Conservation (phyloP, 352 stramenopile genomes). For the Pythium dissotocum region DNA sequence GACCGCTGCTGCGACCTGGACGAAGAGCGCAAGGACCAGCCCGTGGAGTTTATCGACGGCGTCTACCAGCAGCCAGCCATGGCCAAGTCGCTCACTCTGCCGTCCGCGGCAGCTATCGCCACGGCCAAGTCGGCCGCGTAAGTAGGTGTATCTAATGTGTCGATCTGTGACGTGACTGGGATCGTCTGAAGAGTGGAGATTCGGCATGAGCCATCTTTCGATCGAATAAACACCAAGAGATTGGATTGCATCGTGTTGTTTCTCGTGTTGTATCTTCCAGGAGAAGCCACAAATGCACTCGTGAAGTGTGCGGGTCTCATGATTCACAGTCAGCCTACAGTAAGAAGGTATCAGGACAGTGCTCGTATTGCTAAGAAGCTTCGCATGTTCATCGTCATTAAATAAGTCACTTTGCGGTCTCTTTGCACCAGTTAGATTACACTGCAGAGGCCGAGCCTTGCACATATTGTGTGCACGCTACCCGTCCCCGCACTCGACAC, state of each 20-base stretch:
- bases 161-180: too few relatives aligned
- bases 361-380: neutral
- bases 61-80: conserved; percentile 75
- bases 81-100: conserved; percentile 32
- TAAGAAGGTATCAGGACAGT: too few relatives aligned
- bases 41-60: conserved; percentile 63
- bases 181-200: neutral
- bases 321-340: too few relatives aligned
- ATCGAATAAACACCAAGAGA: neutral
- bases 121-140: conserved; percentile 8
- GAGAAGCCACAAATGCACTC: too few relatives aligned
- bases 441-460: neutral
- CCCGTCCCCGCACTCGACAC: neutral
- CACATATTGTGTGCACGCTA: neutral
- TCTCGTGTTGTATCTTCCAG: too few relatives aligned
- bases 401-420: conserved; percentile 13
- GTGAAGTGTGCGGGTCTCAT: too few relatives aligned
- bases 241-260: neutral
- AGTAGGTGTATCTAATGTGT: neutral
- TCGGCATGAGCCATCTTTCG: neutral
- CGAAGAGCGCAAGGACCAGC: conserved; percentile 47
- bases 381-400: conserved; percentile 14
- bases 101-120: conserved; percentile 5
- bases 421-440: conserved; percentile 6
- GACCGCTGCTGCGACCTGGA: conserved; percentile 70